A percentile compares a stretch with the other conserved stretches of the same genome.
Evolutionary conservation across 176 grass and related monocot genomes (phyloP).

Genomic region (Pontederia paniculata): DNA sequence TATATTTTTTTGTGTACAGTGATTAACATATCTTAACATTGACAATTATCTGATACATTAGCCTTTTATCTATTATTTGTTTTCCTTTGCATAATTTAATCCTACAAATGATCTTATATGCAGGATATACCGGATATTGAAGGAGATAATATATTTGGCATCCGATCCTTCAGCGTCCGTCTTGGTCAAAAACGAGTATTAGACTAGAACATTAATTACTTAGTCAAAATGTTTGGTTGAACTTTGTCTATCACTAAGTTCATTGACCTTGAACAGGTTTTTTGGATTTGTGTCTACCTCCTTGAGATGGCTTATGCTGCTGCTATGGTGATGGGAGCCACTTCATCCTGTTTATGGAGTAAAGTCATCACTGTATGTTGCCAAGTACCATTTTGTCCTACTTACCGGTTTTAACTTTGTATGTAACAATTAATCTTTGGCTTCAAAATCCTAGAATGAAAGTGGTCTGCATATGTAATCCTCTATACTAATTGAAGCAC

Average conservation of each 20-base stretch:
- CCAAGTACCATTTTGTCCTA: not conserved
- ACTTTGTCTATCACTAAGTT: not conserved
- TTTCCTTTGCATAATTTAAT: too few relatives aligned
- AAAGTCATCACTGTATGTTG: constrained; percentile 56
- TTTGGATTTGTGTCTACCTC: constrained; percentile 82
- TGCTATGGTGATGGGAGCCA: constrained; percentile 59
- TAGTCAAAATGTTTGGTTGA: not conserved
- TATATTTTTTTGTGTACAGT: too few relatives aligned
- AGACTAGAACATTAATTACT: not conserved
- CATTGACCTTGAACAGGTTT: constrained; percentile 41
- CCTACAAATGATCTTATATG: not conserved
- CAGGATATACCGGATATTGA: constrained; percentile 98
- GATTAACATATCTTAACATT: too few relatives aligned
- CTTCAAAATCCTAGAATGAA: too few relatives aligned
- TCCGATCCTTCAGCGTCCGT: constrained; percentile 77
- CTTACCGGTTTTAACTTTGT: not conserved
- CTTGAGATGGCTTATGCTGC: constrained; percentile 66
- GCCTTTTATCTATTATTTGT: too few relatives aligned
- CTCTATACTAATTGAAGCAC: too few relatives aligned
- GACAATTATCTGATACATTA: too few relatives aligned
- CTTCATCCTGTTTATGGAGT: constrained; percentile 66
- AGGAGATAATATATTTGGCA: constrained; percentile 85
- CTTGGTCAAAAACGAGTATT: constrained; percentile 69
- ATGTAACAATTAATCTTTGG: too few relatives aligned
- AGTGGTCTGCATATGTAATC: too few relatives aligned